Conservation (phyloP, 176 grass and related monocot species). For the Sorghum bicolor region DNA sequence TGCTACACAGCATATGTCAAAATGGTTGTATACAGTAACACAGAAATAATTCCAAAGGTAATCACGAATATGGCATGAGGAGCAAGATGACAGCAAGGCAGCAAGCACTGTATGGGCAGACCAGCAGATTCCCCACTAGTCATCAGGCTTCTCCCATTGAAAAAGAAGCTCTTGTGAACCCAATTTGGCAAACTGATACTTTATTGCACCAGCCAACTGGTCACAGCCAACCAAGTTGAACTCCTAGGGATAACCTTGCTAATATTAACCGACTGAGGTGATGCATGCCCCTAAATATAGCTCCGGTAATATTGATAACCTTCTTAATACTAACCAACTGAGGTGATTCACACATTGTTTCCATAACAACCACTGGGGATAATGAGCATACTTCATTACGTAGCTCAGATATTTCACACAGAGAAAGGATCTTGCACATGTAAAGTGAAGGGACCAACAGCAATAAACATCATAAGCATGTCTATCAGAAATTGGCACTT, state of each 20-base stretch:
- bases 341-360: neutral
- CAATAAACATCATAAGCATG: neutral
- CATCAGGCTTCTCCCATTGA: neutral
- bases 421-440: neutral
- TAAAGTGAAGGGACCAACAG: neutral
- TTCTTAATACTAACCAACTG: neutral
- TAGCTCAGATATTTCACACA: constrained; percentile 18
- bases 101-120: neutral
- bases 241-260: neutral
- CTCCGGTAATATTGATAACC: neutral
- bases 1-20: neutral
- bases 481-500: neutral
- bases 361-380: neutral
- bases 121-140: neutral
- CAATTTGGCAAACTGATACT: neutral
- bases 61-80: neutral
- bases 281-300: neutral
- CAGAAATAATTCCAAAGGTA: constrained; percentile 4
- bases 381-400: constrained; percentile 1
- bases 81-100: neutral
- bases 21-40: neutral
- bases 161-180: neutral
- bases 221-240: neutral
- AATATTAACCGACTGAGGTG: neutral
- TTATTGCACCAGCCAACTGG: neutral